A percentile compares a stretch with the other conserved stretches of the same genome.
These are phyloP conservation scores for Yamadazyma atmosphaerica DNA, from an alignment of 1,139 yeast genomes.

Conservation along the genomic window DNA sequence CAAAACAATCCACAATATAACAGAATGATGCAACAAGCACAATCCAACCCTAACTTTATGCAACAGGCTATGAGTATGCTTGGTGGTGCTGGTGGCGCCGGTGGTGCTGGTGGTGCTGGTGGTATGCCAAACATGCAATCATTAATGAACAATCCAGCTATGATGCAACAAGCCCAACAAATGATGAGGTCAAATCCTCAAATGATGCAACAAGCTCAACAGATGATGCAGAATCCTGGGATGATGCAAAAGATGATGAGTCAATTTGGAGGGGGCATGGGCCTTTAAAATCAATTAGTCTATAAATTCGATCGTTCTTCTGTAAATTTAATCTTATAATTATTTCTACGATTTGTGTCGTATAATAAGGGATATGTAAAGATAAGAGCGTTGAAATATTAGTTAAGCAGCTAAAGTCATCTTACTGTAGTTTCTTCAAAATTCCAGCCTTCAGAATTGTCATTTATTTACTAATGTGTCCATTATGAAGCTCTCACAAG, in stretches of 20 bases:
- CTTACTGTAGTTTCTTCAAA: too few species aligned
- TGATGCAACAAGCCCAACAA: slow-evolving; percentile 51
- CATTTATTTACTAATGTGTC: too few species aligned
- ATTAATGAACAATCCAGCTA: slow-evolving; percentile 49
- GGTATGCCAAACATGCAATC: slow-evolving; percentile 59
- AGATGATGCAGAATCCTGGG: slow-evolving; percentile 55
- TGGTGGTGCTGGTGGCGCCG: slow-evolving; percentile 47
- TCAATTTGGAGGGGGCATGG: slow-evolving; percentile 39
- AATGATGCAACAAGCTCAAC: slow-evolving; percentile 63
- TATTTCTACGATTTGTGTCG: too few species aligned
- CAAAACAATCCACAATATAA: slow-evolving; percentile 21
- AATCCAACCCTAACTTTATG: slow-evolving; percentile 53
- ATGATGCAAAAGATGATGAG: slow-evolving; percentile 78
- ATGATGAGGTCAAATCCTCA: slow-evolving; percentile 72
- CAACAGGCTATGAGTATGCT: slow-evolving; percentile 57
- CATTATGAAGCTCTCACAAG: too few species aligned
- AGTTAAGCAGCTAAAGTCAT: too few species aligned
- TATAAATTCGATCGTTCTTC: too few species aligned
- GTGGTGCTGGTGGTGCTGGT: slow-evolving; percentile 46
- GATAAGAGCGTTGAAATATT: too few species aligned
- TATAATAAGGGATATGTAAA: too few species aligned
- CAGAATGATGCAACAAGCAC: slow-evolving; percentile 52
- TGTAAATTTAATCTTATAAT: background rate
- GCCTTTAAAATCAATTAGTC: background rate
- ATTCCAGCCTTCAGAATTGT: too few species aligned